A percentile compares a stretch with the other conserved stretches of the same genome.
Evolutionary conservation across 2,329 filamentous ascomycete species (phyloP).

Genomic region (Camillea tinctor): DNA sequence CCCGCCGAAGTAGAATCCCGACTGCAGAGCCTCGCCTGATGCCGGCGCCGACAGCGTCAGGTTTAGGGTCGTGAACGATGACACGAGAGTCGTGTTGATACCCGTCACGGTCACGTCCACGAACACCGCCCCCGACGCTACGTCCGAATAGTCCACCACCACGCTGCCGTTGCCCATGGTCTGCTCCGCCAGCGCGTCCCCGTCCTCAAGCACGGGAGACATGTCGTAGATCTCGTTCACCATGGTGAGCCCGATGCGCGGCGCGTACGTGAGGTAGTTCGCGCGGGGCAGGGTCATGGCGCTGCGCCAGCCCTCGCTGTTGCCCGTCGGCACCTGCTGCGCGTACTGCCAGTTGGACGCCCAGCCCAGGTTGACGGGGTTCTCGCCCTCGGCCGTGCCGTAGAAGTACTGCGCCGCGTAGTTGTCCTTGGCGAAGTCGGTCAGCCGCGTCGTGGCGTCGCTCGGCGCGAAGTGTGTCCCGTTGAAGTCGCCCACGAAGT

Average conservation of each 20-base stretch:
- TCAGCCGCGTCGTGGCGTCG: conserved; percentile 41
- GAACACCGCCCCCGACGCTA: conserved; percentile 51
- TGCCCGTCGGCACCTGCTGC: conserved; percentile 51
- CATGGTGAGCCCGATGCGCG: conserved; percentile 51
- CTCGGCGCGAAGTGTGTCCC: conserved; percentile 57
- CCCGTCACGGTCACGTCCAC: conserved; percentile 50
- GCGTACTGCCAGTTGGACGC: conserved; percentile 61
- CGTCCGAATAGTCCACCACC: conserved; percentile 47
- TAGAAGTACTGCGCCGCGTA: conserved; percentile 59
- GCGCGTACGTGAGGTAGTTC: conserved; percentile 50
- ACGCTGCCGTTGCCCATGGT: conserved; percentile 48
- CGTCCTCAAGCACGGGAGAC: conserved; percentile 43
- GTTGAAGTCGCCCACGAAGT: conserved; percentile 60
- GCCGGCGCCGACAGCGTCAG: conserved; percentile 52
- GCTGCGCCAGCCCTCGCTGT: conserved; percentile 51
- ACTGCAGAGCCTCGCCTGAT: conserved; percentile 47
- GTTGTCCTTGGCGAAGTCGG: conserved; percentile 52
- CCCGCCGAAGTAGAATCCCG: conserved; percentile 49
- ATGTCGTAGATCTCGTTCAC: conserved; percentile 50
- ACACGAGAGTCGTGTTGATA: conserved; percentile 25
- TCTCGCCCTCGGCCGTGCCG: conserved; percentile 37
- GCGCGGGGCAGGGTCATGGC: conserved; percentile 51
- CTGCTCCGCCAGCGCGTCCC: conserved; percentile 41
- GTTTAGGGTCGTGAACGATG: conserved; percentile 39
- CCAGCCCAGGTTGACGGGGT: conserved; percentile 53